Evolutionary conservation across 176 grass and related monocot genomes (phyloP), one percentile per base, ranked within the genome.

Genomic region (Cenchrus purpureus): DNA sequence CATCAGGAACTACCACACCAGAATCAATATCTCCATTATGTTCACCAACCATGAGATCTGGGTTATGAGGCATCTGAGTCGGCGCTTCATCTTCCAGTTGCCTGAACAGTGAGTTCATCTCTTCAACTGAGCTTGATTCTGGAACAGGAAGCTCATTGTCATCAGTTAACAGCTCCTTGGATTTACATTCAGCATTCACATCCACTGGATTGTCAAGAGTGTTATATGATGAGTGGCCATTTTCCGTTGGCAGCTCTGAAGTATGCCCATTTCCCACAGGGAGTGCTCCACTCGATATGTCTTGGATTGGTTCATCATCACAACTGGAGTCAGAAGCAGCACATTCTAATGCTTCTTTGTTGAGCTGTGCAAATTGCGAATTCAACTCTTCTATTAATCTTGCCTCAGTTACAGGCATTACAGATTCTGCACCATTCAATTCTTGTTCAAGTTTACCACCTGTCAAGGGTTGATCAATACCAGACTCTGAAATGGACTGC

Each of bases 401-500:
- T 10, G 72, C 76, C 59, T 87, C 72, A 58, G 48, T 20, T 43
- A 46, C 22, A 53, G 61, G 63, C 34, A 73, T 49, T 20, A 28
- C 37, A 44, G 17, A 80, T 56, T 80, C 62, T 13, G 74, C 28
- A 20, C 32, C 72, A 75, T 19, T 74, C 15, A 64, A 13, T 40
- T 55, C 56, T 22, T 68, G 51, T 85, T 87, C 78, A 19, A 59
- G 71, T 45, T 81, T 82, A 25, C 65, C 44, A 25, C 65, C 44
- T 3, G 34, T 68, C 71, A 82, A 66, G 3, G 87, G 87, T 48
- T 89, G 56, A 37, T 55, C 58, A 14, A 89, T 44, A 34, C 53
- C 58, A 0, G 61, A 44, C 51, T 92, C 85, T 62, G 87, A 86
- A 85, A 87, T 71, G 68, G 87, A 93, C 17, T 85, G 77, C 15